phyloP scores from a whole-genome alignment of 352 stramenopile species.

The Plasmopara halstedii region DNA sequence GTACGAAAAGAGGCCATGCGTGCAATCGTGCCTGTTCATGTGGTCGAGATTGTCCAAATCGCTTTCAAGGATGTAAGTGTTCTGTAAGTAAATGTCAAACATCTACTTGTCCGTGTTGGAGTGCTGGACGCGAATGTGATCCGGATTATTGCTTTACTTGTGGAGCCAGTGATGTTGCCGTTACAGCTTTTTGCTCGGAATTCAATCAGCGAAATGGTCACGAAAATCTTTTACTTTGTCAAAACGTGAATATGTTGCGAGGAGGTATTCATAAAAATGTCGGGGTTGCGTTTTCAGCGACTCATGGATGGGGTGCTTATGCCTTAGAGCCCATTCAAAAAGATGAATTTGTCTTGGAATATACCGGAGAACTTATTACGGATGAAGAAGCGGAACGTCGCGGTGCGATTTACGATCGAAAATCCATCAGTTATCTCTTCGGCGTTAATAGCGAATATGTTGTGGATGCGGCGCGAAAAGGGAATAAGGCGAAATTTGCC shows the following conservation, averaged over 20 bases:
- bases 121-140: conserved; percentile 51
- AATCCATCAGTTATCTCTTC: conserved; percentile 85
- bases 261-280: conserved; percentile 50
- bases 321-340: conserved; percentile 55
- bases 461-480: conserved; percentile 88
- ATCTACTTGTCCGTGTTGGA: conserved; percentile 47
- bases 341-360: conserved; percentile 69
- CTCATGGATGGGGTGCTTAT: conserved; percentile 65
- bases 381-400: conserved; percentile 73
- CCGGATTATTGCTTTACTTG: conserved; percentile 69
- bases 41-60: conserved; percentile 50
- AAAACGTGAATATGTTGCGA: conserved; percentile 56
- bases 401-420: conserved; percentile 77
- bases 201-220: conserved; percentile 23
- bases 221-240: conserved; percentile 38
- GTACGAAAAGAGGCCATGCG: conserved; percentile 37
- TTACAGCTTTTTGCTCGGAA: conserved; percentile 34
- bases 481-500: conserved; percentile 92
- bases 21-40: conserved; percentile 63
- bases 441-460: conserved; percentile 87
- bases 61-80: conserved; percentile 64
- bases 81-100: conserved; percentile 42
- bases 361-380: conserved; percentile 59
- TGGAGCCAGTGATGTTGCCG: conserved; percentile 48
- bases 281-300: conserved; percentile 55